Percentiles rank a stretch among this genome's conserved stretches.
phyloP scores from a whole-genome alignment of 768 basidiomycete genomes.

The Hemileccinum rubropunctum region DNA sequence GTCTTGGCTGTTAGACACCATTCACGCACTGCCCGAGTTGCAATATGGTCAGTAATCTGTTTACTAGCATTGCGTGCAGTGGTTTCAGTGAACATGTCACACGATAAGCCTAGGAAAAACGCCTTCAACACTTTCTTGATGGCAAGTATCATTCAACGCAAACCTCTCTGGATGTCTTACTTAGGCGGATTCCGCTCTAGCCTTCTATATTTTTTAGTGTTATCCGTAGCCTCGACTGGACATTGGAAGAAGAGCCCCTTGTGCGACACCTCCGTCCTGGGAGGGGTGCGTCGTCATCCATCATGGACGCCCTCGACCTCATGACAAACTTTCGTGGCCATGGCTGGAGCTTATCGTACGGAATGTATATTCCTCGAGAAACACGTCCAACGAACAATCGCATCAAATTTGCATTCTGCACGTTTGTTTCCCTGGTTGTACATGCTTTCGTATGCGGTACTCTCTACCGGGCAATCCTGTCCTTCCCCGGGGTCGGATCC shows the following conservation, averaged over 20 bases:
- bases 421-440: conserved; percentile 32
- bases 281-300: background rate
- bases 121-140: conserved; percentile 8
- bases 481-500: conserved; percentile 30
- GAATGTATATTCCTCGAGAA: conserved; percentile 31
- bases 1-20: conserved; percentile 46
- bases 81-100: conserved; percentile 9
- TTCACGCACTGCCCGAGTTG: conserved; percentile 43
- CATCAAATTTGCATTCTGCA: conserved; percentile 36
- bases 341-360: conserved; percentile 59
- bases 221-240: conserved; percentile 19
- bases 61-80: conserved; percentile 42
- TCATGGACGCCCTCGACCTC: conserved; percentile 49
- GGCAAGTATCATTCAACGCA: conserved; percentile 3
- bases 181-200: no score
- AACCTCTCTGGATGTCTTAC: background rate
- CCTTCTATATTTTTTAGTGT: no score
- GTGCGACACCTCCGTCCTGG: conserved; percentile 12
- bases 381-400: conserved; percentile 39
- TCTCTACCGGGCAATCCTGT: conserved; percentile 46
- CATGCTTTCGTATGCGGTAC: conserved; percentile 43
- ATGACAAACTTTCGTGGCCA: conserved; percentile 50
- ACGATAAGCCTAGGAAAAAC: background rate
- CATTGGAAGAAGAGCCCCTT: conserved; percentile 10
- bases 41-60: conserved; percentile 45